Base-by-base conservation (phyloP, 2,329 filamentous ascomycete species). In the Aotearoamyces nothofagi region DNA sequence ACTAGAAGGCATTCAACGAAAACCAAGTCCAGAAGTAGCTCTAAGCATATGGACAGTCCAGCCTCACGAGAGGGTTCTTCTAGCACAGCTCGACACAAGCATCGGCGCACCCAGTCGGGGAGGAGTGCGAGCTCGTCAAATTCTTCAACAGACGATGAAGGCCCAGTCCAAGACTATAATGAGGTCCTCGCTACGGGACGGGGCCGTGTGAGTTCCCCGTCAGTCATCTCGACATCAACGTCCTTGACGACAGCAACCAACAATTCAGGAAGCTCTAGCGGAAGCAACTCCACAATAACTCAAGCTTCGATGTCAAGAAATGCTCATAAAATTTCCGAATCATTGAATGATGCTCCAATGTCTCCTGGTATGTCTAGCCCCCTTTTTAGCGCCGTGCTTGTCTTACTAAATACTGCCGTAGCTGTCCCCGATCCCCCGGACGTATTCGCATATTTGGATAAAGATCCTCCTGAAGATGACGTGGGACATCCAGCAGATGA, bases 221-320 rank as follows among this genome's bases (percentile, higher is more conserved):
- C 49, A 7, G 39, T 43, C 12, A 31, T 47, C n/a, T 53, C 50
- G 3, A 42, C 39, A 15, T 30, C 47, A 5, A 53, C 50, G 4
- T 42, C 38, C 20, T 24, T 45, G 7, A 43, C 49, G 1, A 42
- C 40, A 2, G 37, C 39, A 14, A 50, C 50, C 3, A 50, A 45
- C 30, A 50, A 51, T 8, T 55, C 55, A 0, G 49, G 48, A 17
- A 48, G 49, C 27, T 58, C 57, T 6, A 57, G 49, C 32, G 53
- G 51, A 17, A 59, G 56, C 35, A 50, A 49, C 33, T 55, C 55
- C 6, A 59, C 56, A 3, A 43, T 57, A 13, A 58, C 53, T 4
- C 51, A 49, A 29, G 36, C 39, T n/a, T 49, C 49, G 8, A 40
- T 46, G 6, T 40, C 29, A 7, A 44, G 39, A 38, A 36, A 33